Evolutionary conservation across 495 filamentous ascomycete genomes (phyloP).

Genomic region (Podospora conica): DNA sequence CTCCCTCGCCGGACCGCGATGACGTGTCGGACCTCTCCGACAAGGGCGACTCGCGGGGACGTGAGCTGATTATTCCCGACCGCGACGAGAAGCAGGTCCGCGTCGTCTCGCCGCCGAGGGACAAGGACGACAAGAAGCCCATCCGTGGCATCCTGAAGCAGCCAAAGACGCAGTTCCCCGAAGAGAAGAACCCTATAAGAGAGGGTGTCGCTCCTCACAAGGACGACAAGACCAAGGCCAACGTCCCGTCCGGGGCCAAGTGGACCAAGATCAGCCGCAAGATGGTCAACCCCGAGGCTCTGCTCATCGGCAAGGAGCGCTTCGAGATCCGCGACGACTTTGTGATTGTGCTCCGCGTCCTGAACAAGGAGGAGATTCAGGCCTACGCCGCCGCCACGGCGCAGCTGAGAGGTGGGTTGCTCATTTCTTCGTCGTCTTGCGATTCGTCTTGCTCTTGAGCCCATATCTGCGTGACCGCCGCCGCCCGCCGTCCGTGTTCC

Average conservation of each 20-base stretch:
- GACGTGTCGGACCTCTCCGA: conserved; percentile 20
- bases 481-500: background rate
- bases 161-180: conserved; percentile 69
- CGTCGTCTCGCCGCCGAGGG: conserved; percentile 50
- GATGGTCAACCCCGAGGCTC: conserved; percentile 74
- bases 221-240: conserved; percentile 64
- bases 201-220: conserved; percentile 88
- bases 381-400: conserved; percentile 68
- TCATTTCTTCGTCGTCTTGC: conserved; percentile 4
- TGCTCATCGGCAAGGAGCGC: conserved; percentile 70
- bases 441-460: conserved; percentile 9
- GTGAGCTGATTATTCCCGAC: conserved; percentile 25
- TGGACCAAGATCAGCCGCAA: conserved; percentile 87
- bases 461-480: background rate
- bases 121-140: conserved; percentile 39
- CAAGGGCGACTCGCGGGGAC: conserved; percentile 36
- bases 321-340: conserved; percentile 76
- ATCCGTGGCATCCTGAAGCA: conserved; percentile 54
- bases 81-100: conserved; percentile 43
- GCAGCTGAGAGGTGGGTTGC: conserved; percentile 62
- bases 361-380: conserved; percentile 78
- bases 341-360: conserved; percentile 75
- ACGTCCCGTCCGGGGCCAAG: conserved; percentile 68
- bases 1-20: conserved; percentile 13
- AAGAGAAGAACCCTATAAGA: conserved; percentile 67